A percentile compares a stretch with the other conserved stretches of the same genome.
These are phyloP conservation scores for Leishmania mexicana DNA, from an alignment of 208 protist species.

Conservation along the genomic window DNA sequence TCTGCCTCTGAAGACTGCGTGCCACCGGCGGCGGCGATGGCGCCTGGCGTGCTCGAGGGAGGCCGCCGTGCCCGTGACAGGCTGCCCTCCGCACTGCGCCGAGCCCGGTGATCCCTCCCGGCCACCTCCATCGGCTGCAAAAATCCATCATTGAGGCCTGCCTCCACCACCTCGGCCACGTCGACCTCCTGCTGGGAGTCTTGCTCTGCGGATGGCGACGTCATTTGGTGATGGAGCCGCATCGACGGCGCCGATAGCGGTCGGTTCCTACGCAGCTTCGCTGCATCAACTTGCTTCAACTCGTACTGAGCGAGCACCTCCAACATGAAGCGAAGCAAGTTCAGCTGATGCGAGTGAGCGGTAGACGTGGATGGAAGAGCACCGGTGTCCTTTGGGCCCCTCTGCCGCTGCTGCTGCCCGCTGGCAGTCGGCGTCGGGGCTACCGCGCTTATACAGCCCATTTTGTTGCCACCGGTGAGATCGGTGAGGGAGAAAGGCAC, in stretches of 20 bases:
- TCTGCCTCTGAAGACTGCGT: not conserved
- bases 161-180: not conserved
- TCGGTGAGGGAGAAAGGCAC: slow-evolving; percentile 43
- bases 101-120: not conserved
- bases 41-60: not conserved
- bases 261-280: not conserved
- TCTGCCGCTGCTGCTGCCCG: not conserved
- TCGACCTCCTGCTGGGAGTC: not conserved
- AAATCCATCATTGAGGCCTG: not conserved
- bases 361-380: not conserved
- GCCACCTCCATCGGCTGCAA: not conserved
- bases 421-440: not conserved
- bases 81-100: not conserved
- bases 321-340: slow-evolving; percentile 80
- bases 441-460: not conserved
- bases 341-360: slow-evolving; percentile 30
- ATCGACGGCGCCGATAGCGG: slow-evolving; percentile 23
- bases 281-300: slow-evolving; percentile 10
- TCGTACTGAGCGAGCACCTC: slow-evolving; percentile 41
- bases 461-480: not conserved
- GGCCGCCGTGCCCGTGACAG: not conserved
- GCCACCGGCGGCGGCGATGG: not conserved
- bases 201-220: not conserved
- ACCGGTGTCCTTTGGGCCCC: not conserved
- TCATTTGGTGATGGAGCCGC: not conserved